Percentiles rank a stretch among this genome's conserved stretches.
Conservation (phyloP, 192 early-diverging fungal species). For the Coemansia furcata region DNA sequence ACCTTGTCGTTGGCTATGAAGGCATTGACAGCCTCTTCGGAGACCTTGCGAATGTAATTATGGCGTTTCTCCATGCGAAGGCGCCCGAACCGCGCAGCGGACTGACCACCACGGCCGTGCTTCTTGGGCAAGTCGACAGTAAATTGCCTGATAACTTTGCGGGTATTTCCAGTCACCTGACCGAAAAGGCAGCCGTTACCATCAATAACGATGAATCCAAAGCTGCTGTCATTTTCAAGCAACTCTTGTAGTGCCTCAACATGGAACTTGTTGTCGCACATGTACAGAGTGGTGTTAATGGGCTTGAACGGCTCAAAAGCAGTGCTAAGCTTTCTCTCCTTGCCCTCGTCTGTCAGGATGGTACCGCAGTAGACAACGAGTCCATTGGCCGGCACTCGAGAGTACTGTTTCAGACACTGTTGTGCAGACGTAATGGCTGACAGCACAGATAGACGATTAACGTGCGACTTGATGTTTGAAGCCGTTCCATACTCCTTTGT, state of each 20-base stretch:
- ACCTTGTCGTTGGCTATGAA: slow-evolving; percentile 86
- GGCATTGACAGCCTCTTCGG: slow-evolving; percentile 86
- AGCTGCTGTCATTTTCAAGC: slow-evolving; percentile 86
- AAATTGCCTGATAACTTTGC: slow-evolving; percentile 88
- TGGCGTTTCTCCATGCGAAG: slow-evolving; percentile 95
- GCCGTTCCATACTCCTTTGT: slow-evolving; percentile 95
- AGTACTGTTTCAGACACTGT: slow-evolving; percentile 89
- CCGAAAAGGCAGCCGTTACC: slow-evolving; percentile 96
- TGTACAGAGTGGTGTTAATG: slow-evolving; percentile 92
- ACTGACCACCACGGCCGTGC: slow-evolving; percentile 99
- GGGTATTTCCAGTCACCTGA: slow-evolving; percentile 84
- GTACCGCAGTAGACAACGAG: slow-evolving; percentile 92
- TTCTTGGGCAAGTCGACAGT: slow-evolving; percentile 96
- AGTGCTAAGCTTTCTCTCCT: slow-evolving; percentile 94
- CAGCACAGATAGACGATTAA: slow-evolving; percentile 91
- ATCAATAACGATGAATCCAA: slow-evolving; percentile 98
- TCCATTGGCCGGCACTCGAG: slow-evolving; percentile 81
- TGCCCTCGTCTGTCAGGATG: slow-evolving; percentile 92
- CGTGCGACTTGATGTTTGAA: slow-evolving; percentile 97
- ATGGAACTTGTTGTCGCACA: slow-evolving; percentile 97
- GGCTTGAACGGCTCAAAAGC: slow-evolving; percentile 97
- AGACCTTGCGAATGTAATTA: slow-evolving; percentile 97
- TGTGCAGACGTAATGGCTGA: slow-evolving; percentile 95
- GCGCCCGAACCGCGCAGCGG: slow-evolving; percentile 95
- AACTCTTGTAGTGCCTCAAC: slow-evolving; percentile 84